These are phyloP conservation scores for Alectoria sarmentosa DNA, from an alignment of 495 filamentous ascomycete genomes.

Conservation along the genomic window DNA sequence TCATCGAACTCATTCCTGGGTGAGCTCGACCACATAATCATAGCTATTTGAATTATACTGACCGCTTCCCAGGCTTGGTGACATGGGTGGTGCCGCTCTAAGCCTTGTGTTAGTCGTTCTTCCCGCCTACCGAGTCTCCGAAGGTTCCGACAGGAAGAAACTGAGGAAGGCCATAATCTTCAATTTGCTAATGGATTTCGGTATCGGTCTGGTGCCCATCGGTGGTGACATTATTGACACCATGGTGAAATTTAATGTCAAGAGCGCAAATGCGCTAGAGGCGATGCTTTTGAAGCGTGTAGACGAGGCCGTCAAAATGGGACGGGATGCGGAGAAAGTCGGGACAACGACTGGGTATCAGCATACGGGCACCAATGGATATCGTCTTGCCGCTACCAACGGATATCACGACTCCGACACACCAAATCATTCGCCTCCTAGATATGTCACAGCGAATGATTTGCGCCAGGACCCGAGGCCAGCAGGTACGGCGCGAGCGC, in stretches of 20 bases:
- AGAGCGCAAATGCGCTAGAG: constrained; percentile 71
- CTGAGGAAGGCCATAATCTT: constrained; percentile 62
- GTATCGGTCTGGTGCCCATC: constrained; percentile 76
- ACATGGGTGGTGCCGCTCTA: constrained; percentile 56
- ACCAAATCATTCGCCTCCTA: neutral
- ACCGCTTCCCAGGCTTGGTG: constrained; percentile 54
- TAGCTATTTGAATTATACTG: constrained; percentile 8
- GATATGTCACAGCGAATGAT: neutral
- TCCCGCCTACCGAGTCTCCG: constrained; percentile 53
- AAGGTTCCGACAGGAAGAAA: constrained; percentile 57
- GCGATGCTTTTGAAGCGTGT: constrained; percentile 57
- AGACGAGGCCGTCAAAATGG: constrained; percentile 37
- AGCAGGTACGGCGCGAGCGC: neutral
- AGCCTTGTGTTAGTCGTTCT: constrained; percentile 63
- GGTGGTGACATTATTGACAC: constrained; percentile 78
- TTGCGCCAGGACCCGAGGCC: neutral
- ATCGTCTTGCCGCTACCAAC: neutral
- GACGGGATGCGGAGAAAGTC: constrained; percentile 26
- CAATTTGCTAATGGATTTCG: constrained; percentile 71
- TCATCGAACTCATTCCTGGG: constrained; percentile 75
- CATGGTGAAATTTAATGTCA: constrained; percentile 61
- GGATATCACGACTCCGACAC: neutral
- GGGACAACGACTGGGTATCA: neutral
- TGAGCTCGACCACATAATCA: constrained; percentile 35
- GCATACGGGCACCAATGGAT: neutral